Percentiles rank a stretch among this genome's conserved stretches.
These are phyloP conservation scores for Cryoendolithus antarcticus DNA, from an alignment of 2,329 filamentous ascomycete species.

Conservation along the genomic window DNA sequence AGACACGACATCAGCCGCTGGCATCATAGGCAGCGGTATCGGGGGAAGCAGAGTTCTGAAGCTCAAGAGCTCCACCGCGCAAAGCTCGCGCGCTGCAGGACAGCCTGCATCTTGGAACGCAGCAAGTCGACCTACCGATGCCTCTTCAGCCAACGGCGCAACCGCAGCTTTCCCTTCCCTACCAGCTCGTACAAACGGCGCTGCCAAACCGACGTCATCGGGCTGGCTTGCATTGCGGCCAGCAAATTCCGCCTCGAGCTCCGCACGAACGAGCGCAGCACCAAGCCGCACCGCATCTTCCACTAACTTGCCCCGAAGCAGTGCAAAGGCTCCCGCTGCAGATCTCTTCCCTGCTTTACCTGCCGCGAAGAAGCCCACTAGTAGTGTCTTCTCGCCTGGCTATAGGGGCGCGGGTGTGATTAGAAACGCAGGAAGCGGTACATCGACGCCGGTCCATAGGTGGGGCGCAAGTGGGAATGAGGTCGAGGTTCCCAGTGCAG, in stretches of 20 bases:
- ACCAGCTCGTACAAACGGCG: constrained; percentile 10
- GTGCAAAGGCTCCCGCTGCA: constrained; percentile 5
- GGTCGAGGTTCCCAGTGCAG: constrained; percentile 5
- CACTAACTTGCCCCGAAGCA: constrained; percentile 15
- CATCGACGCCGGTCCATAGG: constrained; percentile 27
- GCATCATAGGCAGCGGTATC: constrained; percentile 37
- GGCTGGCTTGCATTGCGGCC: constrained; percentile 21
- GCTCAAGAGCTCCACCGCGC: constrained; percentile 56
- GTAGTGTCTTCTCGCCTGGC: constrained; percentile 39
- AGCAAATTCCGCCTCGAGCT: constrained; percentile 15
- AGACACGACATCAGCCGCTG: constrained; percentile 41
- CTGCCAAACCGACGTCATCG: constrained; percentile 9
- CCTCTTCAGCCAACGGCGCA: too few relatives aligned
- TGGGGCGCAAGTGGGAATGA: constrained; percentile 23
- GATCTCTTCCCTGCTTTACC: constrained; percentile 78
- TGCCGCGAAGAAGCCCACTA: constrained; percentile 56
- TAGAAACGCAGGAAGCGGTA: constrained; percentile 25
- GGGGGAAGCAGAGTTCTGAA: constrained; percentile 52
- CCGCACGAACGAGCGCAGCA: constrained; percentile 19
- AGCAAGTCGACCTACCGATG: constrained; percentile 10
- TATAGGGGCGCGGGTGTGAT: constrained; percentile 34
- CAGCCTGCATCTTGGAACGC: constrained; percentile 46
- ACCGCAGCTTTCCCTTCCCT: constrained; percentile 15
- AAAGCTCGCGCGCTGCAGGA: constrained; percentile 46
- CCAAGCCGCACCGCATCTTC: constrained; percentile 25